A percentile compares a stretch with the other conserved stretches of the same genome.
Conservation (phyloP, 352 stramenopile species). For the Saprolegnia diclina region DNA sequence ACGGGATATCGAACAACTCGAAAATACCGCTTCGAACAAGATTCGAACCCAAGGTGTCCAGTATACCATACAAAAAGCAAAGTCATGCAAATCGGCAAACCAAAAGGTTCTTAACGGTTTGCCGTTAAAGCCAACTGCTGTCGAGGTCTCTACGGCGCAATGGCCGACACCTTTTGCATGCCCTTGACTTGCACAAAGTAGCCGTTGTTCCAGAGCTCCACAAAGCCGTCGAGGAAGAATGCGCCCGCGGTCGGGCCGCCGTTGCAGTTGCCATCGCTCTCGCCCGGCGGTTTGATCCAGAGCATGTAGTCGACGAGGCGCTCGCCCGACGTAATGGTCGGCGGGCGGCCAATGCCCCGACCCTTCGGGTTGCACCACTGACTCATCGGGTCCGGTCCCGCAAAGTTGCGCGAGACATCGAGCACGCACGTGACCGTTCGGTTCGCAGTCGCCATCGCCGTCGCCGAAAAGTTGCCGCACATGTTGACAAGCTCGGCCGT, state of each 20-base stretch:
- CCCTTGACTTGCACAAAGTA: slow-evolving; percentile 27
- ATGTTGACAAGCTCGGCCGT: slow-evolving; percentile 32
- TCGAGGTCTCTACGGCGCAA: too few species aligned
- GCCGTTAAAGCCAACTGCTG: too few species aligned
- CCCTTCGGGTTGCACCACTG: slow-evolving; percentile 47
- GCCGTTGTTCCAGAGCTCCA: slow-evolving; percentile 53
- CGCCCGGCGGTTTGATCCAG: slow-evolving; percentile 43
- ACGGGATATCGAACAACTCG: background rate
- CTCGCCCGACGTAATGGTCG: slow-evolving; percentile 33
- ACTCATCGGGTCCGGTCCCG: slow-evolving; percentile 12
- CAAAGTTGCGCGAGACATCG: slow-evolving; percentile 39
- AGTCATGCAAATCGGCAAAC: background rate
- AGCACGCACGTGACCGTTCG: slow-evolving; percentile 39
- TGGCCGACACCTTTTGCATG: slow-evolving; percentile 2
- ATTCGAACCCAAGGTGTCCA: background rate
- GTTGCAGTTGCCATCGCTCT: slow-evolving; percentile 48
- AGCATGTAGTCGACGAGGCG: slow-evolving; percentile 36
- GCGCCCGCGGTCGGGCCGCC: slow-evolving; percentile 37
- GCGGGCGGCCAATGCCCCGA: slow-evolving; percentile 37
- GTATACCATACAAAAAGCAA: slow-evolving; percentile 1
- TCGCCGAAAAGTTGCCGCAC: slow-evolving; percentile 34
- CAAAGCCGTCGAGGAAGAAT: slow-evolving; percentile 52
- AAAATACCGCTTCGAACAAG: slow-evolving; percentile 7
- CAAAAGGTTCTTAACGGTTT: background rate
- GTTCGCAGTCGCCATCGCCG: slow-evolving; percentile 26